These are phyloP conservation scores for Nigrograna mackinnonii DNA, from an alignment of 2,329 filamentous ascomycete species.

Conservation along the genomic window DNA sequence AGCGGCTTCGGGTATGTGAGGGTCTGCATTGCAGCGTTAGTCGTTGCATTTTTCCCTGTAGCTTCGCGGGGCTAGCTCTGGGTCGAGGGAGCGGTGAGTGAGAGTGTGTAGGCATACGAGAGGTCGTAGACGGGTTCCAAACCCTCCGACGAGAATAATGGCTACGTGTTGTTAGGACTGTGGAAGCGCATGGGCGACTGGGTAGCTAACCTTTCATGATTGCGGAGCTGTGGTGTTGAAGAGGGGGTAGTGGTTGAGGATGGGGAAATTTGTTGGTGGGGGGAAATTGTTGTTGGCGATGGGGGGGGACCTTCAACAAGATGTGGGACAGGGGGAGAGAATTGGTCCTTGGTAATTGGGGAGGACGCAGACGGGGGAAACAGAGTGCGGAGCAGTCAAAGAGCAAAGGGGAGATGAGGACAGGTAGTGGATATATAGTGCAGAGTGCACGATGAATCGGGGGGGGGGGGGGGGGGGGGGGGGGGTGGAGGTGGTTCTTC, in stretches of 20 bases:
- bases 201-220: constrained; percentile 44
- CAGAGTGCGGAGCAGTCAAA: not conserved
- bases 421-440: not conserved
- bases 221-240: constrained; percentile 25
- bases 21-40: constrained; percentile 63
- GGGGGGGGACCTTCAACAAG: constrained; percentile 14
- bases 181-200: not conserved
- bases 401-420: not conserved
- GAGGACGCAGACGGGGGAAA: not conserved
- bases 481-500: not conserved
- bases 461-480: not conserved
- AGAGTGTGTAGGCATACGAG: constrained; percentile 62
- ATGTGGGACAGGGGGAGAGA: not conserved
- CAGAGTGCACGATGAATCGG: not conserved
- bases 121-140: constrained; percentile 95
- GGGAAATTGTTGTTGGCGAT: constrained; percentile 9
- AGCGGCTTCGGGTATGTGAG: constrained; percentile 96
- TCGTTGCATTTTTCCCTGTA: constrained; percentile 6
- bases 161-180: constrained; percentile 54
- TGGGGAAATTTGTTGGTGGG: constrained; percentile 8
- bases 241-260: constrained; percentile 5
- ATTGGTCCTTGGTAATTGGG: not conserved
- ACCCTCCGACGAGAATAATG: constrained; percentile 98
- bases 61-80: constrained; percentile 22
- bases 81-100: constrained; percentile 20